phyloP scores from a whole-genome alignment of 179 eudicot species.

The Dionaea muscipula region DNA sequence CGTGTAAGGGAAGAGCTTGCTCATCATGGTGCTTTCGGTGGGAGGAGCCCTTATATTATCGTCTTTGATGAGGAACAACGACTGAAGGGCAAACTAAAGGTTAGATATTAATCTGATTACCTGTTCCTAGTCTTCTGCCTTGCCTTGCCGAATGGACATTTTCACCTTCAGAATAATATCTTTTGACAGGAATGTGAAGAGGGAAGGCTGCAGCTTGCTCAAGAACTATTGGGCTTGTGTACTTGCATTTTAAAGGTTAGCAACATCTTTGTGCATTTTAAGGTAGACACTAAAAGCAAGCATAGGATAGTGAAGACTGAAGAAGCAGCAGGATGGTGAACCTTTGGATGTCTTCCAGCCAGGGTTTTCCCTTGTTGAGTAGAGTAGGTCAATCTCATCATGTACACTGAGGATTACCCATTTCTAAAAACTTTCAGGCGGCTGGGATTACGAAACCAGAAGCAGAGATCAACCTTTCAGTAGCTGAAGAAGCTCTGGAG shows the following conservation, averaged over 20 bases:
- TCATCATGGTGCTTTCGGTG: constrained; percentile 33
- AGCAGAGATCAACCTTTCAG: constrained; percentile 30
- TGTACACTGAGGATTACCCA: background rate
- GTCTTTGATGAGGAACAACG: constrained; percentile 48
- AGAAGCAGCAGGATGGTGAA: no score
- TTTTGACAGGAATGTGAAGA: constrained; percentile 52
- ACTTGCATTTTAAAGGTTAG: constrained; percentile 80
- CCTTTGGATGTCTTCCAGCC: no score
- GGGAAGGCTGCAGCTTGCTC: constrained; percentile 60
- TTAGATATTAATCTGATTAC: constrained; percentile 18
- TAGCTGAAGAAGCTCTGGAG: constrained; percentile 63
- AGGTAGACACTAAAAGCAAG: no score
- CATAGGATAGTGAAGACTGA: no score
- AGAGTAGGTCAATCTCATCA: no score
- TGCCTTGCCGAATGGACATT: background rate
- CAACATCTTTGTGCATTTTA: no score
- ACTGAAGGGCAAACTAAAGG: constrained; percentile 46
- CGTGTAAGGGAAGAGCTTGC: constrained; percentile 52
- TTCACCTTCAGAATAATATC: background rate
- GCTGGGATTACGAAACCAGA: constrained; percentile 42
- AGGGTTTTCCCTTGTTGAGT: no score
- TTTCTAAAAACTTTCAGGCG: constrained; percentile 25
- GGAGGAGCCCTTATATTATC: constrained; percentile 28
- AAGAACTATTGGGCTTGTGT: constrained; percentile 53
- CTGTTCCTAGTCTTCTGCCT: no score